Conservation (phyloP, 495 filamentous ascomycete species). For the Aspergillus asperescens region DNA sequence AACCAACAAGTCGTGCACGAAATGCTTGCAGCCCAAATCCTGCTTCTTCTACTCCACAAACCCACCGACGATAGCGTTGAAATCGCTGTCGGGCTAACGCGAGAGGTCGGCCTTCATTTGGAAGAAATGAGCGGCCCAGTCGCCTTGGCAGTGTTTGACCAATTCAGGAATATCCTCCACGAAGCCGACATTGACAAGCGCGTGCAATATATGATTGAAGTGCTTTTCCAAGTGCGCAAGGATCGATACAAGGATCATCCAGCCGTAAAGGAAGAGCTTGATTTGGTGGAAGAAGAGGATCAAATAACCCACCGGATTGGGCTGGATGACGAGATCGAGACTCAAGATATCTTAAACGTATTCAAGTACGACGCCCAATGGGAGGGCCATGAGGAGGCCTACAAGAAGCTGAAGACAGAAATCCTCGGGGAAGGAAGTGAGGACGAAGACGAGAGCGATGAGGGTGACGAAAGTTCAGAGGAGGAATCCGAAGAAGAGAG, state of each 20-base stretch:
- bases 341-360: slow-evolving; percentile 81
- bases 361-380: slow-evolving; percentile 92
- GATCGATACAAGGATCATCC: slow-evolving; percentile 95
- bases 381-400: slow-evolving; percentile 86
- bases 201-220: slow-evolving; percentile 98
- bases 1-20: slow-evolving; percentile 96
- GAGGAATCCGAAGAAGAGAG: slow-evolving; percentile 74
- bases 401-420: slow-evolving; percentile 82
- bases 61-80: slow-evolving; percentile 98
- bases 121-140: slow-evolving; percentile 90
- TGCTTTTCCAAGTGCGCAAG: slow-evolving; percentile 93
- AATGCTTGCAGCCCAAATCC: slow-evolving; percentile 83
- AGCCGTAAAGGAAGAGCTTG: slow-evolving; percentile 84
- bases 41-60: slow-evolving; percentile 82
- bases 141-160: slow-evolving; percentile 85
- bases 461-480: slow-evolving; percentile 67
- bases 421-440: slow-evolving; percentile 90
- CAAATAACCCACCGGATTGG: slow-evolving; percentile 84
- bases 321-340: slow-evolving; percentile 75
- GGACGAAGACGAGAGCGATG: slow-evolving; percentile 66
- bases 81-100: slow-evolving; percentile 86
- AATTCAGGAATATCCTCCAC: slow-evolving; percentile 89
- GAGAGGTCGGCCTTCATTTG: slow-evolving; percentile 86
- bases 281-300: slow-evolving; percentile 94
- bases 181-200: slow-evolving; percentile 95